Conservation (phyloP, 106 monocot species). For the Xerophyta viscosa region DNA sequence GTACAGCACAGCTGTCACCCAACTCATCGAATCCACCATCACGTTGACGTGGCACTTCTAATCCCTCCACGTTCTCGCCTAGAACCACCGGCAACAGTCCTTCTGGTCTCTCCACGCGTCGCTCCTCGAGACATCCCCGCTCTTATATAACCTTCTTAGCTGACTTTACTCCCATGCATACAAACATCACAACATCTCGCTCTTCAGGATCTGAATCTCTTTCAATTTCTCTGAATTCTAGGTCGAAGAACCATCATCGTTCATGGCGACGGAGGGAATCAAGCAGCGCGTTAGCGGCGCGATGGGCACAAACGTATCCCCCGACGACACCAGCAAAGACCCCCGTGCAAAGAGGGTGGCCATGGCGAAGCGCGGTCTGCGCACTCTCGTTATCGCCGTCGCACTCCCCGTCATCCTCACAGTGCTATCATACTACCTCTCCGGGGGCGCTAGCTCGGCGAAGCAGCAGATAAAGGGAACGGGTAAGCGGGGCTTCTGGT, state of each 20-base stretch:
- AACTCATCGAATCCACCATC: no score
- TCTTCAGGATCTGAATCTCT: no score
- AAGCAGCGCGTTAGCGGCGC: background rate
- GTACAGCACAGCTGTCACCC: no score
- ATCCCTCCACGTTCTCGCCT: no score
- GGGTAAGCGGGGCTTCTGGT: conserved; percentile 6
- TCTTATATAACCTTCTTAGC: background rate
- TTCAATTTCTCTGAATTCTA: background rate
- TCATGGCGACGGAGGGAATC: background rate
- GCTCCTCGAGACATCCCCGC: background rate
- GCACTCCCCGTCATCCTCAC: conserved; percentile 21
- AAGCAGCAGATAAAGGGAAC: background rate
- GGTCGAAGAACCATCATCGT: background rate
- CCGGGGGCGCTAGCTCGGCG: conserved; percentile 1
- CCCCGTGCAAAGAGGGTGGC: conserved; percentile 16
- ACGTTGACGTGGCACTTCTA: no score
- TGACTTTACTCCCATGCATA: background rate
- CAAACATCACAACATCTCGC: no score
- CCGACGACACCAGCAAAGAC: background rate
- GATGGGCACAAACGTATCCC: background rate
- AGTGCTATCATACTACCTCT: conserved; percentile 7
- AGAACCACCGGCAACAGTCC: background rate
- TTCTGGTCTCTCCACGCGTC: background rate
- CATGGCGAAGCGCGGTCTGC: conserved; percentile 34
- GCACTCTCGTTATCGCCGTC: conserved; percentile 31